Base-by-base conservation (phyloP, 495 filamentous ascomycete species). In the Cryomyces minteri region DNA sequence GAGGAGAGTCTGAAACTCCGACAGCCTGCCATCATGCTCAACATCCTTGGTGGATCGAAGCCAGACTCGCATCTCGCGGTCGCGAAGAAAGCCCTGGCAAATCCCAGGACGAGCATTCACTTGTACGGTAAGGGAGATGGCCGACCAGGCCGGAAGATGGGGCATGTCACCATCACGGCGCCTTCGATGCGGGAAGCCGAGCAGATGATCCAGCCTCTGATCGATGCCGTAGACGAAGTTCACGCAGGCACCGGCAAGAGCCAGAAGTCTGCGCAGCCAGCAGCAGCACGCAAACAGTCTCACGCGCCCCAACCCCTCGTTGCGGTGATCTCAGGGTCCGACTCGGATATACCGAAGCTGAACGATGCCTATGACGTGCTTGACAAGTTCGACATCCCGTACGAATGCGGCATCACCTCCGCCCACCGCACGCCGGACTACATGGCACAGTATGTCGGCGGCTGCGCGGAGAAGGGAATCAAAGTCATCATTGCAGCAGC, bases 401-500 rank as follows among this genome's bases (percentile, higher is more conserved):
- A 75, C 55, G 72, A 76, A 14, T 71, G 80, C 14, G 79, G 80
- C 45, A 93, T 98, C 62, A 93, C 87, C 30, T 95, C 88, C 38
- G 90, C 90, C 6, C 90, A 98, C 63, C 77, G 90, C 49, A 96
- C 88, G 30, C 85, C 87, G 10, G 68, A 77, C 51, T 76, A 71
- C 51, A 94, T 98, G 83, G 76, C 76, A 52, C 55, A 72, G 14
- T 88, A 84, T 57, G 83, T 84, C 30, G 69, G 70, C 40, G 63
- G 68, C 37, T 84, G 87, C 25, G 73, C 74, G 4, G 68, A 64
- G 8, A 67, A 72, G 1, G 82, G 84, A 29, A 72, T 93, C 64
- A 80, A 82, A 62, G 86, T 90, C 37, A 87, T 96, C 59, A 93
- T 98, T 58, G 88, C 90, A 0, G 88, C 87, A 8, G 90, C 92